A percentile compares a stretch with the other conserved stretches of the same genome.
phyloP scores from a whole-genome alignment of 2,329 filamentous ascomycete genomes.

The Chaetomium strumarium region DNA sequence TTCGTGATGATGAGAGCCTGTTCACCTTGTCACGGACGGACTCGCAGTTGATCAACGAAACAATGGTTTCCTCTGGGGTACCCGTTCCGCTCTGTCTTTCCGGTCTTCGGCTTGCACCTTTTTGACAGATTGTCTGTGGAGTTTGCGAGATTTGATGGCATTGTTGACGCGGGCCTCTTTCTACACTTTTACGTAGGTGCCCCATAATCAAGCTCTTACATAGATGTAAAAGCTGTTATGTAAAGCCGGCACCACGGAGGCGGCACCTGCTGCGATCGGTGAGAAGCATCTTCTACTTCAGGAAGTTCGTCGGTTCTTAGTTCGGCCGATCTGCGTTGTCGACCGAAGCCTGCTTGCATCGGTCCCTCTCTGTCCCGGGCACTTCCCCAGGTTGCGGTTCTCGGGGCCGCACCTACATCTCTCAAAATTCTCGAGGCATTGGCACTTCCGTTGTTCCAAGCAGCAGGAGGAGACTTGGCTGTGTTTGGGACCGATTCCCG shows the following conservation, averaged over 20 bases:
- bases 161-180: no score
- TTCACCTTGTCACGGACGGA: not conserved
- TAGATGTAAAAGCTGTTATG: no score
- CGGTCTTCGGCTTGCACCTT: not conserved
- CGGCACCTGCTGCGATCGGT: not conserved
- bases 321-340: not conserved
- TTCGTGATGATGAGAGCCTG: no score
- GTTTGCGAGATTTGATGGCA: no score
- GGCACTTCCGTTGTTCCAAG: no score
- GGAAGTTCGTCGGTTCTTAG: not conserved
- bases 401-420: no score
- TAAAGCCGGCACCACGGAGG: not conserved
- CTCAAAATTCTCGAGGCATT: no score
- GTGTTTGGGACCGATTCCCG: not conserved
- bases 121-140: not conserved
- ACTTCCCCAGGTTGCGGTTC: no score
- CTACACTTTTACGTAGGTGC: no score
- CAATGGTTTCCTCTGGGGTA: not conserved
- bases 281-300: not conserved
- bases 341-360: not conserved
- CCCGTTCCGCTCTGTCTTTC: not conserved
- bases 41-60: conserved; percentile 1
- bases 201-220: no score
- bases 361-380: not conserved
- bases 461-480: not conserved